Base-by-base conservation (phyloP, 1,284 basidiomycete species). In the Malassezia vespertilionis region DNA sequence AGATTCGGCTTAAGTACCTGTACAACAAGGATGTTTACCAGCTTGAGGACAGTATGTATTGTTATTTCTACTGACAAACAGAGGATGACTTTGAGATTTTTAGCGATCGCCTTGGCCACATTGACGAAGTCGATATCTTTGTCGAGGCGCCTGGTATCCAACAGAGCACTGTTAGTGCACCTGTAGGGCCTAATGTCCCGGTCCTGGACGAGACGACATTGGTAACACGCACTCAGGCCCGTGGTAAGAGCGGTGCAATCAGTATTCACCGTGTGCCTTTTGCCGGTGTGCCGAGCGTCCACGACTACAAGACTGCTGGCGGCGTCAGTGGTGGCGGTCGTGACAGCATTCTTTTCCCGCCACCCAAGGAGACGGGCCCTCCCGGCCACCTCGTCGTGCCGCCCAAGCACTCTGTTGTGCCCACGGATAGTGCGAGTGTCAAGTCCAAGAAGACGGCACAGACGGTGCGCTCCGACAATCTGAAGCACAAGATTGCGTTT, bases 21-120 rank as follows among this genome's bases (percentile, higher is more conserved):
- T 58, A 60, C 53, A 44, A 60, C 11, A 51, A 56, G 30, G 44
- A 68, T 46, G 43, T 37, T n/a, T 69, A 63, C 46, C 49, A 57
- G 21, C 55, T 69, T 12, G 67, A 69, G 31, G 67, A 69, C 35
- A 44, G 62, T 62, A 33, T 36, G 62, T 61, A 4, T 3, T 32
- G 5, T 15, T 14, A 8, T 17, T 18, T 24, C 31, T 33, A 10
- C 15, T 35, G 33, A 37, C 27, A 35, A 6, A 14, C 47, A 63
- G 58, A 52, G 30, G 65, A 69, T 44, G 67, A 70, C 55, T 63
- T 51, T 47, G 67, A 69, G 33, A 68, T 70, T 44, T 69, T 70
- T 51, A 41, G 61, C 4, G 63, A 67, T 42, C 58, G 67, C 31
- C 54, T 63, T 41, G 56, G 54, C 33, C 51, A 61, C 40, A 52